phyloP scores from a whole-genome alignment of 2,329 filamentous ascomycete genomes.

The Hypomyces perniciosus region DNA sequence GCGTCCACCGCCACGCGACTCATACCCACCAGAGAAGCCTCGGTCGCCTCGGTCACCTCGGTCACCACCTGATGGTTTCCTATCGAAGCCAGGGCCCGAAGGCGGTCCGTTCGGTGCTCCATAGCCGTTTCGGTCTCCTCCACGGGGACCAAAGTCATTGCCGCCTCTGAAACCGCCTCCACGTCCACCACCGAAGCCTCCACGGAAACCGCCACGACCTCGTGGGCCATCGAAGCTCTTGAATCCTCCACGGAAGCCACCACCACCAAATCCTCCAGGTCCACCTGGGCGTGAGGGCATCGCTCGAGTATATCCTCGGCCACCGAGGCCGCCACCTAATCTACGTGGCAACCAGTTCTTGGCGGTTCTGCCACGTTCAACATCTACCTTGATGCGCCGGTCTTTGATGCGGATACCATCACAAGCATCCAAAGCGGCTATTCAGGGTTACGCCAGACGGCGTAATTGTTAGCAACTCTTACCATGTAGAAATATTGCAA shows the following conservation, averaged over 20 bases:
- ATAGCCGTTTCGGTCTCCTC: slow-evolving; percentile 46
- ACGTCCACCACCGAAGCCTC: slow-evolving; percentile 39
- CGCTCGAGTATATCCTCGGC: slow-evolving; percentile 85
- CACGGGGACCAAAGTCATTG: slow-evolving; percentile 10
- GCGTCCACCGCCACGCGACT: slow-evolving; percentile 48
- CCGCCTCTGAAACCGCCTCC: slow-evolving; percentile 44
- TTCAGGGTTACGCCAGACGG: slow-evolving; percentile 50
- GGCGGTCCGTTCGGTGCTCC: slow-evolving; percentile 53
- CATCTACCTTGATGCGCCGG: slow-evolving; percentile 86
- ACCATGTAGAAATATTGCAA: slow-evolving; percentile 34
- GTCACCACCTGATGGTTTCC: slow-evolving; percentile 27
- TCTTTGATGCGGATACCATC: slow-evolving; percentile 93
- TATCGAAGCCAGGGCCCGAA: slow-evolving; percentile 50
- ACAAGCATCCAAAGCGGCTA: slow-evolving; percentile 81
- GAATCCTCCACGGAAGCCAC: slow-evolving; percentile 46
- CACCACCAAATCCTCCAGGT: slow-evolving; percentile 56
- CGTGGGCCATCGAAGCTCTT: slow-evolving; percentile 7
- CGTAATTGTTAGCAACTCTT: slow-evolving; percentile 65
- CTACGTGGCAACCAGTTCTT: slow-evolving; percentile 89
- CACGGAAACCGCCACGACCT: slow-evolving; percentile 36
- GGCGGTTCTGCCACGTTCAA: slow-evolving; percentile 91
- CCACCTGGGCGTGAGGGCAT: slow-evolving; percentile 64
- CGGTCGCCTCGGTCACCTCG: slow-evolving; percentile 42
- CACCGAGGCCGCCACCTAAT: slow-evolving; percentile 86
- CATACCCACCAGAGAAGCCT: slow-evolving; percentile 47